Percentiles rank a stretch among this genome's conserved stretches.
These are phyloP conservation scores for Morella rubra DNA, from an alignment of 306 rosid genomes.

Conservation along the genomic window DNA sequence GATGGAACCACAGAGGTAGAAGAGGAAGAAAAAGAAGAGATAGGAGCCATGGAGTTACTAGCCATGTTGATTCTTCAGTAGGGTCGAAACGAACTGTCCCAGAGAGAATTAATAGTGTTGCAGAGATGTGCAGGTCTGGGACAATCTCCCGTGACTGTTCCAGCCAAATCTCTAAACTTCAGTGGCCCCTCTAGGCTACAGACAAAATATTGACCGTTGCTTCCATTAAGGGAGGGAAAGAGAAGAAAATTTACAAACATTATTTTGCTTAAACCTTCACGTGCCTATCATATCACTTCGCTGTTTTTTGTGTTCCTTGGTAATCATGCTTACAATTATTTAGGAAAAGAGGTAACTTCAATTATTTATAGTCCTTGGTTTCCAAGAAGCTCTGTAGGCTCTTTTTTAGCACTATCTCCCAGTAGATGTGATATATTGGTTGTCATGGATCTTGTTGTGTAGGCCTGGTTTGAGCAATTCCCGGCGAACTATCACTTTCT, in stretches of 20 bases:
- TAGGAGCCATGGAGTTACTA: conserved; percentile 22
- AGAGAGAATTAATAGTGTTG: conserved; percentile 20
- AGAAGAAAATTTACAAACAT: conserved; percentile 9
- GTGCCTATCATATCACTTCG: conserved; percentile 29
- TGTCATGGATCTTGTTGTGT: neutral
- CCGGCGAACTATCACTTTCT: neutral
- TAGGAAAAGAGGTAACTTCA: neutral
- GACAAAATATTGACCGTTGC: conserved; percentile 35
- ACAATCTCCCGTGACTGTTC: conserved; percentile 61
- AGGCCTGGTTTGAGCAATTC: neutral
- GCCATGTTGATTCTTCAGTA: conserved; percentile 20
- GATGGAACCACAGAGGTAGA: conserved; percentile 27
- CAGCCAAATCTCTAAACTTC: conserved; percentile 38
- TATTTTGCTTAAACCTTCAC: conserved; percentile 28
- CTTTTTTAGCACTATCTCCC: no score
- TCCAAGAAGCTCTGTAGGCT: neutral
- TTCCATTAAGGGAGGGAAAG: conserved; percentile 26
- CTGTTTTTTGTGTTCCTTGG: conserved; percentile 30
- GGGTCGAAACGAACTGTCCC: neutral
- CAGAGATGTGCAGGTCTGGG: conserved; percentile 26
- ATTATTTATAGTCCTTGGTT: neutral
- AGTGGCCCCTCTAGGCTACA: conserved; percentile 29
- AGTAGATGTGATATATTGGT: neutral
- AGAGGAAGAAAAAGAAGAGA: conserved; percentile 12
- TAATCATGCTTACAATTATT: neutral